Conservation (phyloP, 2,329 filamentous ascomycete species). For the Xylariaceae sp. region DNA sequence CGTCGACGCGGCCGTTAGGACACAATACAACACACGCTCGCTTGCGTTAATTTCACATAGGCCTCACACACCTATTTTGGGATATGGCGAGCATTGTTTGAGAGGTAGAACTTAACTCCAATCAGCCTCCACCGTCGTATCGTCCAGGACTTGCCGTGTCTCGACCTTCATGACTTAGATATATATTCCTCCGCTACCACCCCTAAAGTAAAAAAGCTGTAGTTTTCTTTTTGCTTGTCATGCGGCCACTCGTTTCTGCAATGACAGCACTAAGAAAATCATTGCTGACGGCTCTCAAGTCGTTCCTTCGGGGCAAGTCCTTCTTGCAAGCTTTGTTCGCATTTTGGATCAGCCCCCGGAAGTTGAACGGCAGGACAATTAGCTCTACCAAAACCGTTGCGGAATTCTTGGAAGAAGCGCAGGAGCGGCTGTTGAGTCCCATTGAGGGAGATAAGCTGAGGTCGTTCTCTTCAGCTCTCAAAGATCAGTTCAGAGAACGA, state of each 20-base stretch:
- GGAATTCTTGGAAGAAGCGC: constrained; percentile 64
- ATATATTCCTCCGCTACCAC: constrained; percentile 29
- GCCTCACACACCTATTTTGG: constrained; percentile 27
- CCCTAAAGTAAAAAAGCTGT: constrained; percentile 19
- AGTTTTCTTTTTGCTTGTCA: constrained; percentile 43
- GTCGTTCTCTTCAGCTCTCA: constrained; percentile 56
- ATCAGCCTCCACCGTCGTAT: constrained; percentile 28
- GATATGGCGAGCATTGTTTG: constrained; percentile 39
- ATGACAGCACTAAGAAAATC: constrained; percentile 64
- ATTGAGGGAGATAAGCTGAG: constrained; percentile 53
- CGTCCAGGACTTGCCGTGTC: constrained; percentile 26
- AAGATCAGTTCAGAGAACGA: constrained; percentile 60
- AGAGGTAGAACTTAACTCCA: constrained; percentile 31
- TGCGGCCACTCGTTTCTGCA: constrained; percentile 59
- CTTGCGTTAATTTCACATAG: constrained; percentile 29
- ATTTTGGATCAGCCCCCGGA: constrained; percentile 56
- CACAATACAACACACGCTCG: constrained; percentile 24
- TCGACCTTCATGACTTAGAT: constrained; percentile 36
- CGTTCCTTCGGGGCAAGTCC: constrained; percentile 64
- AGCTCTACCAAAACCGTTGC: constrained; percentile 43
- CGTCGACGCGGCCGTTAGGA: constrained; percentile 35
- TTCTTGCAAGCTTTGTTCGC: constrained; percentile 62
- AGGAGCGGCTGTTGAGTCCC: constrained; percentile 56
- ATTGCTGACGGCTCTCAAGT: constrained; percentile 62
- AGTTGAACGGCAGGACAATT: constrained; percentile 34